Evolutionary conservation across 148 eudicot species (phyloP).

Genomic region (Cornus florida): DNA sequence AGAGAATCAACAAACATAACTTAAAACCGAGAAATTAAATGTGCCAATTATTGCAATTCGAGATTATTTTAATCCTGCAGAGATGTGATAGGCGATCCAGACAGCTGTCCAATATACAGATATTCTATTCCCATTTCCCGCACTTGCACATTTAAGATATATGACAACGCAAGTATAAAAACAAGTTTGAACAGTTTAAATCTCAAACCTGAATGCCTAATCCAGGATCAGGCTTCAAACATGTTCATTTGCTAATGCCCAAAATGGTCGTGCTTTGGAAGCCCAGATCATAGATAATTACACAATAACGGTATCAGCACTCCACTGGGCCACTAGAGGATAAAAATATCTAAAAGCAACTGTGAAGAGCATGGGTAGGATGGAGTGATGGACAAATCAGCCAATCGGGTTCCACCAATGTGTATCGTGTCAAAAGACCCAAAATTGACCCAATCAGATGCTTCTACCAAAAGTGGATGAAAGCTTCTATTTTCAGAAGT

Average conservation of each 20-base stretch:
- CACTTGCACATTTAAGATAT: background rate
- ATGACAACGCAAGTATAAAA: background rate
- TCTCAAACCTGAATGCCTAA: constrained; percentile 4
- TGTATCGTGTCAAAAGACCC: background rate
- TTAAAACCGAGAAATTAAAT: background rate
- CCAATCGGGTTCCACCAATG: background rate
- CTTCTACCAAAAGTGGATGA: background rate
- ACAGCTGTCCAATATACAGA: background rate
- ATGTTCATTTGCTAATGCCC: background rate
- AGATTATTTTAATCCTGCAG: background rate
- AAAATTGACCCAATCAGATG: background rate
- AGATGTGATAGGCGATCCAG: background rate
- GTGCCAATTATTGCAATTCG: background rate
- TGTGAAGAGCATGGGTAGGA: background rate
- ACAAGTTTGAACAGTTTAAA: background rate
- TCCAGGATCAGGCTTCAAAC: background rate
- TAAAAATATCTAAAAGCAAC: background rate
- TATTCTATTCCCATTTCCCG: background rate
- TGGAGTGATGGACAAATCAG: background rate
- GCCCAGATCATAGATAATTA: background rate
- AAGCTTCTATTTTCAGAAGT: background rate
- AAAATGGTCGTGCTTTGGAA: background rate
- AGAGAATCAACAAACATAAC: constrained; percentile 13
- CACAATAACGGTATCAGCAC: background rate
- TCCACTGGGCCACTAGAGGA: background rate